Percentiles rank a stretch among this genome's conserved stretches.
Evolutionary conservation across 1,139 yeast species (phyloP).

Genomic region (Suhomyces yuchorum): DNA sequence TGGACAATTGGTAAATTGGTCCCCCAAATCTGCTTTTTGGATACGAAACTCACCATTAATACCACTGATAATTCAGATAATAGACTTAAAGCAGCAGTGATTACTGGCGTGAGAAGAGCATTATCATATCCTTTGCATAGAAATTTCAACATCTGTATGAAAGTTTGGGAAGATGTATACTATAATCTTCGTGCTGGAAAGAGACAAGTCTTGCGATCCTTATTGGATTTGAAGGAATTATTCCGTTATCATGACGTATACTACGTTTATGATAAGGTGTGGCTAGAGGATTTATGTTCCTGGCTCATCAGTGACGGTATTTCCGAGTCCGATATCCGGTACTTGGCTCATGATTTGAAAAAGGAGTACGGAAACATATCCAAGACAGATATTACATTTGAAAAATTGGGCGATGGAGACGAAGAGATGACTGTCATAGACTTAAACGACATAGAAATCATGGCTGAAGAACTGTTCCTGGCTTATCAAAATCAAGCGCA

Average conservation of each 20-base stretch:
- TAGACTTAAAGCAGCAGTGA: slow-evolving; percentile 51
- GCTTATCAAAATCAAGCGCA: slow-evolving; percentile 16
- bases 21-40: slow-evolving; percentile 77
- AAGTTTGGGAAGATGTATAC: slow-evolving; percentile 79
- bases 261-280: slow-evolving; percentile 78
- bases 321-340: slow-evolving; percentile 51
- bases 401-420: slow-evolving; percentile 31
- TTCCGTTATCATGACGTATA: slow-evolving; percentile 86
- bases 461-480: slow-evolving; percentile 54
- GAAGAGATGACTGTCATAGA: slow-evolving; percentile 45
- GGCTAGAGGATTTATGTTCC: slow-evolving; percentile 77
- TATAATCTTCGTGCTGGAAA: slow-evolving; percentile 68
- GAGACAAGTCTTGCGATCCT: slow-evolving; percentile 57
- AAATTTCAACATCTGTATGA: slow-evolving; percentile 57
- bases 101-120: slow-evolving; percentile 70
- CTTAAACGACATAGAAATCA: slow-evolving; percentile 52
- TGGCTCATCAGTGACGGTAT: slow-evolving; percentile 71
- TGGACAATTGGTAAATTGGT: slow-evolving; percentile 89
- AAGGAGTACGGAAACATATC: slow-evolving; percentile 28
- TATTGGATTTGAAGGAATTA: slow-evolving; percentile 66
- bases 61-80: slow-evolving; percentile 29
- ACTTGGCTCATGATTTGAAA: slow-evolving; percentile 67
- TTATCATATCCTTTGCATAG: slow-evolving; percentile 80
- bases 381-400: slow-evolving; percentile 40
- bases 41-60: slow-evolving; percentile 50